A percentile compares a stretch with the other conserved stretches of the same genome.
Evolutionary conservation across 371 early-diverging fungal genomes (phyloP).

Genomic region (Choanephora cucurbitarum): DNA sequence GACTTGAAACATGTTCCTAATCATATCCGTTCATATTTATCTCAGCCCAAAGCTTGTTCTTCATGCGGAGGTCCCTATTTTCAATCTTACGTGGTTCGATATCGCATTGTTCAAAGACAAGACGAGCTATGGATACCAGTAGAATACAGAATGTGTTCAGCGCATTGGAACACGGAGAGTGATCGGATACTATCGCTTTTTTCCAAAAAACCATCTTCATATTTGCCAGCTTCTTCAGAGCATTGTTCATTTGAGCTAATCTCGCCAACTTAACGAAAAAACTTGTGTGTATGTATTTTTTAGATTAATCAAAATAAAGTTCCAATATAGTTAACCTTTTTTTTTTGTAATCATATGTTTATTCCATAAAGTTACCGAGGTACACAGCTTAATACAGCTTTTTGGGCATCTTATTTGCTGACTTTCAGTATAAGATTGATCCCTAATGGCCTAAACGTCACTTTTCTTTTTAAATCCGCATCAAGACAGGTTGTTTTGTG

Average conservation of each 20-base stretch:
- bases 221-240: conserved; percentile 13
- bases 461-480: too few species aligned
- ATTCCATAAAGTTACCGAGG: too few species aligned
- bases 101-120: conserved; percentile 63
- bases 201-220: conserved; percentile 5
- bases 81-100: conserved; percentile 60
- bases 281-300: too few species aligned
- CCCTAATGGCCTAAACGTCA: too few species aligned
- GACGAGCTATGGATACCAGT: conserved; percentile 54
- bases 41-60: conserved; percentile 70
- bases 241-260: conserved; percentile 1
- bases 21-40: conserved; percentile 48
- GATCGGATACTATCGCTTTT: conserved; percentile 55
- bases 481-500: too few species aligned
- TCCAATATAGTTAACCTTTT: too few species aligned
- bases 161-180: conserved; percentile 76
- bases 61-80: conserved; percentile 91
- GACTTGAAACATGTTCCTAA: conserved; percentile 9
- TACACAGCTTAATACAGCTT: too few species aligned
- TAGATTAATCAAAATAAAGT: too few species aligned
- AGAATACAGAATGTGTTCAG: conserved; percentile 75
- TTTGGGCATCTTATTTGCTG: too few species aligned
- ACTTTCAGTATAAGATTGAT: too few species aligned
- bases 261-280: too few species aligned
- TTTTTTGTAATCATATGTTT: too few species aligned